Base-by-base conservation (phyloP, 257 asterid species). In the Rhazya stricta region DNA sequence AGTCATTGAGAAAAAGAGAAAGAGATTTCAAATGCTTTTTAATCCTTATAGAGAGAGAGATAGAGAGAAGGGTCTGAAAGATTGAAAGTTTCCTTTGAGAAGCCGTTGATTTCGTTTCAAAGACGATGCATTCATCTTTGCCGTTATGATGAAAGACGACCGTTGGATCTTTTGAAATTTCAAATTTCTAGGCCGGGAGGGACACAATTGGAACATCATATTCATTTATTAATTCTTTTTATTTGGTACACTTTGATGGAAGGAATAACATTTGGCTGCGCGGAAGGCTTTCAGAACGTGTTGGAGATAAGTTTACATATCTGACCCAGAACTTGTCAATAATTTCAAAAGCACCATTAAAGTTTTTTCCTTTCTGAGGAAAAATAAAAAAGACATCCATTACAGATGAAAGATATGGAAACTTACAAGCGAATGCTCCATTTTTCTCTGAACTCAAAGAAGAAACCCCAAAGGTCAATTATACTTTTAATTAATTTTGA, bases 61-160 rank as follows among this genome's bases (percentile, higher is more conserved):
- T 62, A 74, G 84, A 82, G 79, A 62, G 82, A 58, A 77, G 60
- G 37, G 50, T 29, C 42, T 41, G 69, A 74, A 69, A 75, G 75
- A 73, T 54, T 67, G 68, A 82, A 71, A 73, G 84, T 37, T 76
- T 62, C 82, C 77, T 58, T 78, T 13, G 82, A 45, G 79, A 83
- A 76, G 69, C 91, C 88, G 91, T 83, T 86, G 79, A 84, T 81
- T 87, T 83, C 86, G 92, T 86, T 63, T 54, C 77, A 25, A n/a
- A 78, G 45, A 71, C 27, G 58, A 78, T 65, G 46, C 70, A 36
- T 72, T 50, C 74, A 7, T 9, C 18, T 84, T 81, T 67, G 71
- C 86, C 82, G 90, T 88, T 87, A 83, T 69, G 78, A 27, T 46
- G 80, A 56, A 75, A 67, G 74, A 16, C 25, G 77, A 60, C 65